Base-by-base conservation (phyloP, 2,329 filamentous ascomycete species). In the Hymenoscyphus linearis region DNA sequence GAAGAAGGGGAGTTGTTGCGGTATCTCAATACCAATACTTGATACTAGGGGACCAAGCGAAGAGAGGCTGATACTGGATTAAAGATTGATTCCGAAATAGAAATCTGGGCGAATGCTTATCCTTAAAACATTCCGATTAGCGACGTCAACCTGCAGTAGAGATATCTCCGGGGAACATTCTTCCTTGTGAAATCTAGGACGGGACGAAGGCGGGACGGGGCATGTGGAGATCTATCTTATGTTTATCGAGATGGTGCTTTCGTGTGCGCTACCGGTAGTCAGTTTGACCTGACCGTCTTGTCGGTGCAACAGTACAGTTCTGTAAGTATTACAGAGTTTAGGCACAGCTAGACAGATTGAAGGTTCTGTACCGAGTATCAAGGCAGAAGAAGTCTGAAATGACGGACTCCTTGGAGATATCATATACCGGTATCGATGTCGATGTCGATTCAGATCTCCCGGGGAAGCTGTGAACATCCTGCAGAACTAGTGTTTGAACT, bases 151-250 rank as follows among this genome's bases (percentile, higher is more conserved):
- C n/a, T 31, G 62, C 63, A 63, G 61, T 62, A 60, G 26, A 61
- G 55, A 64, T 58, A 66, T 69, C 66, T 69, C 67, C 67, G 66
- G 62, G 59, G 44, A 52, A 47, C 5, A 25, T 22, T n/a, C 18
- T 12, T 37, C 14, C 54, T 25, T 26, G 27, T 26, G 35, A 59
- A n/a, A 55, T 22, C 53, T 52, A 60, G 44, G 31, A 9, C 36
- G 61, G 44, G 55, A 66, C 64, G 62, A 66, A 61, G 61, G 65
- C 62, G 67, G 67, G 27, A 52, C 9, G 22, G 22, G 26, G 65
- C 60, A 36, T 66, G 64, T 59, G 62, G 62, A 65, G 63, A 65
- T 67, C 63, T 64, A 57, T 58, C 54, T 52, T 22, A 12, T 47
- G n/a, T 22, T 31, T 31, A 31, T 5, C 31, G 10, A 31, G 10